Evolutionary conservation across 164 flowering plant genomes (phyloP).

Genomic region (Aristolochia californica): DNA sequence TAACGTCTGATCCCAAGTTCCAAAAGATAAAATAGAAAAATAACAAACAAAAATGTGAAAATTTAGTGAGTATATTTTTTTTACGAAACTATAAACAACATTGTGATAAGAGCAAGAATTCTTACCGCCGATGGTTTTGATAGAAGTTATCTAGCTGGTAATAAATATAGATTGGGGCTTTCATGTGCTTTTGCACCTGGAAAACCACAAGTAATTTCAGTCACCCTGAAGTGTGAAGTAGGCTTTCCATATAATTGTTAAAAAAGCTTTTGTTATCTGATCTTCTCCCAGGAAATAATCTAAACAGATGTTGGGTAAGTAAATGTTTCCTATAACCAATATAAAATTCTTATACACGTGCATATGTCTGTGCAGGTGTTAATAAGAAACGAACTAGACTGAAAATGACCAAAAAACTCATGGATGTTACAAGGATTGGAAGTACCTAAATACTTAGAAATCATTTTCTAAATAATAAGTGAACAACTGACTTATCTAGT

Average conservation of each 20-base stretch:
- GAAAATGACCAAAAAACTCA: too few relatives aligned
- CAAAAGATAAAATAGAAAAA: not conserved
- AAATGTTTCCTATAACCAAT: too few relatives aligned
- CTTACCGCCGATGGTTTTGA: slow-evolving; percentile 79
- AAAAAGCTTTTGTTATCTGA: too few relatives aligned
- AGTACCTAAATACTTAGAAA: too few relatives aligned
- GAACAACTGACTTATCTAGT: too few relatives aligned
- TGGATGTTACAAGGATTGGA: too few relatives aligned
- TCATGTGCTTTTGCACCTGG: slow-evolving; percentile 55
- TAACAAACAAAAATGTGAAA: not conserved
- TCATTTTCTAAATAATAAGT: too few relatives aligned
- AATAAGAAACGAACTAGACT: too few relatives aligned
- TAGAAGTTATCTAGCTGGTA: slow-evolving; percentile 80
- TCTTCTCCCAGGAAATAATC: too few relatives aligned
- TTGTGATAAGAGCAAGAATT: slow-evolving; percentile 2
- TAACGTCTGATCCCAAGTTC: not conserved
- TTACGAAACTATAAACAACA: not conserved
- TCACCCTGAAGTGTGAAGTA: not conserved
- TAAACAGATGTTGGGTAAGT: too few relatives aligned
- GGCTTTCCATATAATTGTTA: not conserved
- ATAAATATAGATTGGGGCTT: slow-evolving; percentile 73
- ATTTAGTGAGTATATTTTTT: not conserved
- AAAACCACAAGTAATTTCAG: slow-evolving; percentile 3
- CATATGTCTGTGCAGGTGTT: too few relatives aligned
- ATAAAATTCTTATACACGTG: too few relatives aligned